phyloP scores from a whole-genome alignment of 306 rosid genomes.

The Quillaja saponaria region DNA sequence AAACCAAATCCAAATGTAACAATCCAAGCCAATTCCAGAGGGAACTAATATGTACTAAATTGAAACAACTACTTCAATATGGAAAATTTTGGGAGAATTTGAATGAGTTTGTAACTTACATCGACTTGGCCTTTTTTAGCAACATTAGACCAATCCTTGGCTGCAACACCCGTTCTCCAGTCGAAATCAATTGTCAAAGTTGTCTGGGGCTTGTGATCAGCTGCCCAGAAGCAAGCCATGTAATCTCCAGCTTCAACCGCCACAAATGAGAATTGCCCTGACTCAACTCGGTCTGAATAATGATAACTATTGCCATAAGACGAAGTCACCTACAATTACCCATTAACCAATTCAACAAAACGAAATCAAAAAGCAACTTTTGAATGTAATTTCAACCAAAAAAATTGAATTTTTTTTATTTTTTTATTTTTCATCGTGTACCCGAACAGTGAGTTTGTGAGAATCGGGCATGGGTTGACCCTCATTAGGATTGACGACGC shows the following conservation, averaged over 20 bases:
- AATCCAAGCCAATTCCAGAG: no score
- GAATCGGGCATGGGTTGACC: constrained; percentile 70
- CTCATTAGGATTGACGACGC: constrained; percentile 62
- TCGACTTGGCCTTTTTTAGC: constrained; percentile 94
- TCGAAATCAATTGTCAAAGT: constrained; percentile 78
- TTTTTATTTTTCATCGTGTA: constrained; percentile 27
- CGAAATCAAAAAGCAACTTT: background rate
- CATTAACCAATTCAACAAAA: background rate
- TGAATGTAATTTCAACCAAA: constrained; percentile 18
- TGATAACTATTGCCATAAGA: constrained; percentile 70
- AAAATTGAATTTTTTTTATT: constrained; percentile 26
- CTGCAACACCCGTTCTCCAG: constrained; percentile 90
- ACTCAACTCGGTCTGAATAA: constrained; percentile 59
- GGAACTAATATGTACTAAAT: no score
- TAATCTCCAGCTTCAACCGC: constrained; percentile 84
- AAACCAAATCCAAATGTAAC: no score
- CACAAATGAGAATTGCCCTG: constrained; percentile 69
- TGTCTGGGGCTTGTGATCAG: constrained; percentile 53
- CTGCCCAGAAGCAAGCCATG: constrained; percentile 87
- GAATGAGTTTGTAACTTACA: constrained; percentile 45
- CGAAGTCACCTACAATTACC: constrained; percentile 70
- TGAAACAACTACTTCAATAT: no score
- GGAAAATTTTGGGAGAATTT: no score
- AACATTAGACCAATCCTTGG: constrained; percentile 92
- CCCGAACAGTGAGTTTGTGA: constrained; percentile 83